Evolutionary conservation across 306 rosid genomes (phyloP).

Genomic region (Castanea sativa): DNA sequence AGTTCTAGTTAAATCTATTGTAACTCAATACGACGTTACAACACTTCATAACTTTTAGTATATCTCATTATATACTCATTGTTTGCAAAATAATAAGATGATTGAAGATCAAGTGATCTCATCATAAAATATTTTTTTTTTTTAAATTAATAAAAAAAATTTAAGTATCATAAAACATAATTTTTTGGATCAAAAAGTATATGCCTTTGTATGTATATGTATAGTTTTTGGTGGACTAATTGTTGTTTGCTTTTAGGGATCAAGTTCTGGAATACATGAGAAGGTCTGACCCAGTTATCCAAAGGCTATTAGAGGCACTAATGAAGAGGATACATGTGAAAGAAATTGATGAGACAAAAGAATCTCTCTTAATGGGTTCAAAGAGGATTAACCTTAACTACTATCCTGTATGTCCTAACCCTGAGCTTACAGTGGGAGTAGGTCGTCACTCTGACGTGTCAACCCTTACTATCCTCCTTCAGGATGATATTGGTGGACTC

Average conservation of each 20-base stretch:
- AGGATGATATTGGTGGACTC: slow-evolving; percentile 60
- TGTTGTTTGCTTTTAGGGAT: slow-evolving; percentile 21
- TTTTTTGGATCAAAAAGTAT: too few relatives aligned
- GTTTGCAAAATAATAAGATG: too few relatives aligned
- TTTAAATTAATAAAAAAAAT: too few relatives aligned
- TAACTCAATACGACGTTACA: too few relatives aligned
- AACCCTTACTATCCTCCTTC: slow-evolving; percentile 57
- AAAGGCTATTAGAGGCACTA: slow-evolving; percentile 30
- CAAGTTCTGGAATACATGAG: slow-evolving; percentile 55
- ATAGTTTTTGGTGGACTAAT: not conserved
- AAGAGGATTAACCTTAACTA: slow-evolving; percentile 52
- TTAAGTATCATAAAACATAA: too few relatives aligned
- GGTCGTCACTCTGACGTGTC: slow-evolving; percentile 69
- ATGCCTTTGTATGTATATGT: too few relatives aligned
- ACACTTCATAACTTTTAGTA: too few relatives aligned
- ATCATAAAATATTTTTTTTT: too few relatives aligned
- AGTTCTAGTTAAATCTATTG: too few relatives aligned
- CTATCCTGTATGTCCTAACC: slow-evolving; percentile 60
- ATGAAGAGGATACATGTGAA: slow-evolving; percentile 43
- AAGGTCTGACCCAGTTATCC: slow-evolving; percentile 33
- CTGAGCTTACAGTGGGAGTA: slow-evolving; percentile 43
- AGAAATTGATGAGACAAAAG: slow-evolving; percentile 28
- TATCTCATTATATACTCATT: too few relatives aligned
- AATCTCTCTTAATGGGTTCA: slow-evolving; percentile 48
- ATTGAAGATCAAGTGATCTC: too few relatives aligned